Evolutionary conservation across 768 basidiomycete species (phyloP), one percentile per base, ranked within the genome.

Genomic region (Mycena alexandri): DNA sequence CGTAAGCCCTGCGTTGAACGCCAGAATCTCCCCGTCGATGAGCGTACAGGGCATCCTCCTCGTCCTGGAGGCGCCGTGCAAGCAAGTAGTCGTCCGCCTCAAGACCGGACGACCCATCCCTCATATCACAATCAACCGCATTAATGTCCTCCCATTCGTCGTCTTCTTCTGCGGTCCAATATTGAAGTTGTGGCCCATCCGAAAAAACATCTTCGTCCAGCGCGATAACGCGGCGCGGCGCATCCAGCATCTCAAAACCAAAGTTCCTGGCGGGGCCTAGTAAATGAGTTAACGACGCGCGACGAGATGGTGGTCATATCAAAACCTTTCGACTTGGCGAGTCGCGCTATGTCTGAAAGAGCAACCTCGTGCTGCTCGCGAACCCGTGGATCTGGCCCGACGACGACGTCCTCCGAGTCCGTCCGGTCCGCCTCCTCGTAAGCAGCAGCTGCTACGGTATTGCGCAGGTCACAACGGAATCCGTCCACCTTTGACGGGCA

Each of bases 401-500:
- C 38, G 34, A 36, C 12, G 10, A 14, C 2, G 5, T 38, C 38
- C 38, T 38, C 38, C 9, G 38, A 10, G 25, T 46, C 25, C 19
- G 44, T 42, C n/a, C 19, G 19, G 29, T 56, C 55, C 24, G 8
- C 56, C n/a, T 57, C 52, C 5, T 53, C 61, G n/a, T 7, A 4
- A 9, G 10, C 10, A 6, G 7, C 24, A 22, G 64, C 51, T 6
- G 34, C 51, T 14, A 29, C 12, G 10, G 57, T 12, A 38, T 64
- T 51, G 21, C 57, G 62, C 24, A 25, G 2, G 43, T 64, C 44
- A 9, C 50, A 17, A 3, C 33, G 44, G 58, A 68, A 64, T 10
- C 67, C 67, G 42, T 68, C 67, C 7, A 68, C 62, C 33, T 58
- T 50, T 11, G 36, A 21, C 11, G 67, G 62, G 44, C 67, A 68